Conservation (phyloP, 148 eudicot species). For the Camellia granthamiana region DNA sequence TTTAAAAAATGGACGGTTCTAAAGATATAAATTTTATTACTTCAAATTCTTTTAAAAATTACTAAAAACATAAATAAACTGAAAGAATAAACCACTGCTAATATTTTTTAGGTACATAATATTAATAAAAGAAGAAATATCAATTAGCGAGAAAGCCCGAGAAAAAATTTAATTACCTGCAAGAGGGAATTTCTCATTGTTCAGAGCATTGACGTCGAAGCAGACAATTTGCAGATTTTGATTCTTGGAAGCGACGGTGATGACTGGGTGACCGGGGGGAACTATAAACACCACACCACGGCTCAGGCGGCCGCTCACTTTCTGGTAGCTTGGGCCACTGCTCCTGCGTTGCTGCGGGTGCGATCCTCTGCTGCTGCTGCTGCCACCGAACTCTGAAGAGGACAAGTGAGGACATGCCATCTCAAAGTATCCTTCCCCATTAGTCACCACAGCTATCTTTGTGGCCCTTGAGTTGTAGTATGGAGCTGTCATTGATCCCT, state of each 20-base stretch:
- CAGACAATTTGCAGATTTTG: conserved; percentile 51
- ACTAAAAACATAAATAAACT: too few relatives aligned
- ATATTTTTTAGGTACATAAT: too few relatives aligned
- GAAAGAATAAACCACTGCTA: too few relatives aligned
- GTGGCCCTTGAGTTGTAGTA: conserved; percentile 67
- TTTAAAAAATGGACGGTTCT: too few relatives aligned
- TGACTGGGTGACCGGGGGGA: conserved; percentile 79
- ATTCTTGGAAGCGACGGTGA: conserved; percentile 50
- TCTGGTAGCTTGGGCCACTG: conserved; percentile 40
- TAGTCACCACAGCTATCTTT: conserved; percentile 45
- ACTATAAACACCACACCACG: conserved; percentile 53
- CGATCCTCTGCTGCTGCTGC: not conserved
- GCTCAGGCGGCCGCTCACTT: conserved; percentile 39
- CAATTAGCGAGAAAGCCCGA: not conserved
- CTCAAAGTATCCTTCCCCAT: conserved; percentile 63
- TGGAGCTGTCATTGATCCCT: conserved; percentile 64
- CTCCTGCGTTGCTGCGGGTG: conserved; percentile 16
- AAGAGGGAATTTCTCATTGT: conserved; percentile 48
- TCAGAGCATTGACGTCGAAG: conserved; percentile 57
- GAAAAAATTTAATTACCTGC: conserved; percentile 37
- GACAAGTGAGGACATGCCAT: conserved; percentile 83
- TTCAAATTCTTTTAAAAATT: too few relatives aligned
- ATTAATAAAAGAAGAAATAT: too few relatives aligned
- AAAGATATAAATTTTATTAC: too few relatives aligned
- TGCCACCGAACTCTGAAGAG: conserved; percentile 2